Conservation (phyloP, 805 yeast genomes). For the Jamesozyma jinghongensis region DNA sequence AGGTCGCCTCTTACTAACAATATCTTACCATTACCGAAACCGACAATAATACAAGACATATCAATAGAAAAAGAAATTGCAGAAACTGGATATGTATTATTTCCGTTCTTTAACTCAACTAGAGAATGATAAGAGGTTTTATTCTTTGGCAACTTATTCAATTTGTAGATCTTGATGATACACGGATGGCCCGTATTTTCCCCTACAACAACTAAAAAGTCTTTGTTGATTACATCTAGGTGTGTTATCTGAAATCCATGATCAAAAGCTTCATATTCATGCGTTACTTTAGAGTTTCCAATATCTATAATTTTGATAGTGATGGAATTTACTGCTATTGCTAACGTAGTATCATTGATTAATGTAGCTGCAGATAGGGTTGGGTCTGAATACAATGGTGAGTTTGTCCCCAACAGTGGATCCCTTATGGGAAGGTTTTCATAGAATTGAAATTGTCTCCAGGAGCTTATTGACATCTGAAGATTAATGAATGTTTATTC, state of each 20-base stretch:
- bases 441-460: constrained; percentile 84
- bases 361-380: constrained; percentile 56
- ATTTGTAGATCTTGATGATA: constrained; percentile 62
- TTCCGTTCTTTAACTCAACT: constrained; percentile 58
- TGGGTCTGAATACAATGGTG: constrained; percentile 73
- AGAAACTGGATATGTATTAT: constrained; percentile 64
- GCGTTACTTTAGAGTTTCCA: constrained; percentile 36
- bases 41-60: constrained; percentile 22
- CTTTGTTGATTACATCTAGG: constrained; percentile 39
- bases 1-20: constrained; percentile 81
- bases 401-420: constrained; percentile 55
- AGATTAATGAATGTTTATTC: too few relatives aligned
- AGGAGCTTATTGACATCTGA: constrained; percentile 28
- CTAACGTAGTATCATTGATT: constrained; percentile 41
- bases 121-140: constrained; percentile 45
- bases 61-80: constrained; percentile 20
- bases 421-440: constrained; percentile 78
- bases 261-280: constrained; percentile 50
- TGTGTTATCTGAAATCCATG: constrained; percentile 53
- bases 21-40: constrained; percentile 55
- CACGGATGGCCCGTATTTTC: constrained; percentile 67
- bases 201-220: constrained; percentile 59
- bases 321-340: constrained; percentile 48
- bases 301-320: constrained; percentile 47
- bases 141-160: constrained; percentile 39